Evolutionary conservation across 768 basidiomycete species (phyloP).

Genomic region (Infundibulicybe gibba): DNA sequence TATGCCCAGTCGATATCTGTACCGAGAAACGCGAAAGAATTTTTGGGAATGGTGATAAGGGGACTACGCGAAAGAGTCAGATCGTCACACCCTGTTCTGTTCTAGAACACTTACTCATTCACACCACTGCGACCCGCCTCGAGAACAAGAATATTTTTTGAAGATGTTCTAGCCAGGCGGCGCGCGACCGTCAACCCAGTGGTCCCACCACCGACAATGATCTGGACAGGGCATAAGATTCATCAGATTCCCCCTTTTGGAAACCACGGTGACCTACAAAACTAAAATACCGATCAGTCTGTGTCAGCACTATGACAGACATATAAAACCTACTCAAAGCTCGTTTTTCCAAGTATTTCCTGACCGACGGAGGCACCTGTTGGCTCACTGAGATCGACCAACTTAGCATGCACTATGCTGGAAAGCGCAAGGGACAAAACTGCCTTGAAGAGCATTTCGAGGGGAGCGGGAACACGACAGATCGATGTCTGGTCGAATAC

Average conservation of each 20-base stretch:
- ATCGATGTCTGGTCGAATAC: too few relatives aligned
- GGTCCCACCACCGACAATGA: slow-evolving; percentile 29
- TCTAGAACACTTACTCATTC: slow-evolving; percentile 12
- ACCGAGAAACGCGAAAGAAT: slow-evolving; percentile 20
- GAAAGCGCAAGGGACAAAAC: slow-evolving; percentile 6
- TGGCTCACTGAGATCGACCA: slow-evolving; percentile 6
- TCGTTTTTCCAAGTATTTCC: slow-evolving; percentile 4
- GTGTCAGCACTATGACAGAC: background rate
- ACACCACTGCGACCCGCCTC: slow-evolving; percentile 27
- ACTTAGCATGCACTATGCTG: slow-evolving; percentile 3
- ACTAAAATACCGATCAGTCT: background rate
- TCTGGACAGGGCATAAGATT: slow-evolving; percentile 6
- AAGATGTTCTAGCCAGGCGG: slow-evolving; percentile 21
- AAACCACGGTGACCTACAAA: slow-evolving; percentile 12
- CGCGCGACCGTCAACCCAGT: slow-evolving; percentile 28
- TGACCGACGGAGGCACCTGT: background rate
- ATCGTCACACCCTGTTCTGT: background rate
- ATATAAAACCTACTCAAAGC: slow-evolving; percentile 7
- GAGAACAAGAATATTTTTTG: slow-evolving; percentile 22
- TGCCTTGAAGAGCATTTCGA: slow-evolving; percentile 6
- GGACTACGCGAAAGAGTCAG: slow-evolving; percentile 9
- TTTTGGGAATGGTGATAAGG: slow-evolving; percentile 22
- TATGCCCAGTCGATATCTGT: slow-evolving; percentile 24
- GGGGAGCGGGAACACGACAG: too few relatives aligned
- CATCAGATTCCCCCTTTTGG: background rate